A percentile compares a stretch with the other conserved stretches of the same genome.
Evolutionary conservation across 2,329 filamentous ascomycete genomes (phyloP).

Genomic region (Penicillium psychrosexuale): DNA sequence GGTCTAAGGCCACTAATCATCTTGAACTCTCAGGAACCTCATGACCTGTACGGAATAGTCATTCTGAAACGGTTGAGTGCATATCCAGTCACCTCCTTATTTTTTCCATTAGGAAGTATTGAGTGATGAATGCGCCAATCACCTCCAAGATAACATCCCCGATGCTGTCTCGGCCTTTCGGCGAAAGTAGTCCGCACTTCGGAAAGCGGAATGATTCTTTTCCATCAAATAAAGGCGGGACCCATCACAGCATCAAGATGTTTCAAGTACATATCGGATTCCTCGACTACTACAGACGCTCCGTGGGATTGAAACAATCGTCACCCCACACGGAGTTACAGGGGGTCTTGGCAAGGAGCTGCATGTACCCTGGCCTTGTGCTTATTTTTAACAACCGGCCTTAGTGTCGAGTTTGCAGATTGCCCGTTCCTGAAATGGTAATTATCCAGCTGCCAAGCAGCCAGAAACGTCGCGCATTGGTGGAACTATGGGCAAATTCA

Average conservation of each 20-base stretch:
- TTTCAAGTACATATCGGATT: neutral
- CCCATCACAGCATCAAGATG: neutral
- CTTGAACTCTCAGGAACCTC: too few relatives aligned
- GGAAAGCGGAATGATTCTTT: neutral
- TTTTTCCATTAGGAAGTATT: neutral
- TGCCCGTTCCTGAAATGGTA: neutral
- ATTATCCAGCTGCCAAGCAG: neutral
- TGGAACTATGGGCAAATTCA: slow-evolving; percentile 10
- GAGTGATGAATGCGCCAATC: neutral
- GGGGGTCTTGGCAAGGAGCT: slow-evolving; percentile 11
- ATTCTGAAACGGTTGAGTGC: too few relatives aligned
- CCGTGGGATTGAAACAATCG: slow-evolving; percentile 7
- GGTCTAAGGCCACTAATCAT: too few relatives aligned
- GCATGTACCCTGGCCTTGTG: neutral
- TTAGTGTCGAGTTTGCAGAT: neutral
- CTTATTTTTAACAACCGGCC: neutral
- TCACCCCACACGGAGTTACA: slow-evolving; percentile 11
- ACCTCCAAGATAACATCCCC: neutral
- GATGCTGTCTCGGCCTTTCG: neutral
- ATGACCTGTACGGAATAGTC: too few relatives aligned
- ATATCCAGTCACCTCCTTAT: neutral
- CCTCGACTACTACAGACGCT: neutral
- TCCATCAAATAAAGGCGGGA: neutral
- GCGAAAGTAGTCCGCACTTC: neutral
- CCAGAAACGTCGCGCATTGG: slow-evolving; percentile 9